Evolutionary conservation across 768 basidiomycete genomes (phyloP).

Genomic region (Harrya chromipes): DNA sequence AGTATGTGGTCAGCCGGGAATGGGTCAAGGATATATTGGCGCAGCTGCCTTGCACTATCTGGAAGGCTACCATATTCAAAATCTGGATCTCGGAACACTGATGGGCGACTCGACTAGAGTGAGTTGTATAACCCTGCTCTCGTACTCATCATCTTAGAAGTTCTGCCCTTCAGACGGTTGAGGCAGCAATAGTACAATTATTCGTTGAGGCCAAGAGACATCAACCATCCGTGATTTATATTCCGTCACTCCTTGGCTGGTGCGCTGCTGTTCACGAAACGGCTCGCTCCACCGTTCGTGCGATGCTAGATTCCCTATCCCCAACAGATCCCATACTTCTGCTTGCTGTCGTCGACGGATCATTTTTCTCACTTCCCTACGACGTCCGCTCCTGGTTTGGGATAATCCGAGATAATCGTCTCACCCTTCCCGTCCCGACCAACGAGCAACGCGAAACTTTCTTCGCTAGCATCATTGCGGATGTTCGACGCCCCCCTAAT

Average conservation of each 20-base stretch:
- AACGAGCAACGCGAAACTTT: slow-evolving; percentile 62
- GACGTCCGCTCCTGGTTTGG: slow-evolving; percentile 96
- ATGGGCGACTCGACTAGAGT: slow-evolving; percentile 89
- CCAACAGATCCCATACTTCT: slow-evolving; percentile 94
- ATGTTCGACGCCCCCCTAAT: slow-evolving; percentile 74
- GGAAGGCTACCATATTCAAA: slow-evolving; percentile 95
- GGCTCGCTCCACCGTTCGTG: slow-evolving; percentile 77
- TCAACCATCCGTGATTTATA: slow-evolving; percentile 93
- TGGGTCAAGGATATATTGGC: slow-evolving; percentile 91
- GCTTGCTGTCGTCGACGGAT: slow-evolving; percentile 83
- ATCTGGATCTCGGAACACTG: slow-evolving; percentile 83
- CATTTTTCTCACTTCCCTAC: slow-evolving; percentile 60
- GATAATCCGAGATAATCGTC: slow-evolving; percentile 63
- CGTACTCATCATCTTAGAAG: not conserved
- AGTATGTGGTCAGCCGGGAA: slow-evolving; percentile 75
- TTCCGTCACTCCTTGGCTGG: slow-evolving; percentile 87
- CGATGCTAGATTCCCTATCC: slow-evolving; percentile 87
- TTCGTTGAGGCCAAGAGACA: slow-evolving; percentile 97
- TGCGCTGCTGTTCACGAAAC: slow-evolving; percentile 82
- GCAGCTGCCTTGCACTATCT: slow-evolving; percentile 90
- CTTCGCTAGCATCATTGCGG: slow-evolving; percentile 69
- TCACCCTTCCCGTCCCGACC: slow-evolving; percentile 56
- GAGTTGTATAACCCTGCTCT: slow-evolving; percentile 27
- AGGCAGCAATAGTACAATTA: slow-evolving; percentile 91
- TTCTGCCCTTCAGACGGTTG: slow-evolving; percentile 57